phyloP scores from a whole-genome alignment of 2,329 filamentous ascomycete genomes.

The Colletotrichum tanaceti region DNA sequence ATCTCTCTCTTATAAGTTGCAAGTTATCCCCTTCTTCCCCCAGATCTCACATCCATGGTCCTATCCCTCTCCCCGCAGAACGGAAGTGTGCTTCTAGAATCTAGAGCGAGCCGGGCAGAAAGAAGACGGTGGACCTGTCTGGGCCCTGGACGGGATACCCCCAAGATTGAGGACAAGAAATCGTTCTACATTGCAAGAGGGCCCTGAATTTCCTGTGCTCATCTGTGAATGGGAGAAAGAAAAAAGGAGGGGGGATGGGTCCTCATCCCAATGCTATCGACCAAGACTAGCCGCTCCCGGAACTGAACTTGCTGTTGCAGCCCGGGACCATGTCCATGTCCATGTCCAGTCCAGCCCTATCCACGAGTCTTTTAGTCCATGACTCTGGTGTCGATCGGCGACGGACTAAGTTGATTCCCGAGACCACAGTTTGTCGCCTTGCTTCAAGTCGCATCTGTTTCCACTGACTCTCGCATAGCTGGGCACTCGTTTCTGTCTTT shows the following conservation, averaged over 20 bases:
- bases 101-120: no score
- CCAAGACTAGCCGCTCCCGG: not conserved
- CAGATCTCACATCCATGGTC: constrained; percentile 10
- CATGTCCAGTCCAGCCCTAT: no score
- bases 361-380: not conserved
- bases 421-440: no score
- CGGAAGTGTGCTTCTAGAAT: not conserved
- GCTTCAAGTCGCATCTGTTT: not conserved
- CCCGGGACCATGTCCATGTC: no score
- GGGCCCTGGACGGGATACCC: constrained; percentile 8
- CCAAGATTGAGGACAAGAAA: not conserved
- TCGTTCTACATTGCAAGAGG: not conserved
- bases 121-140: not conserved
- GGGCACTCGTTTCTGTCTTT: no score
- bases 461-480: no score
- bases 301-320: not conserved
- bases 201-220: not conserved
- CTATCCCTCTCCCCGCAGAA: constrained; percentile 25
- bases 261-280: not conserved
- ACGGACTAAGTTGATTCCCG: not conserved
- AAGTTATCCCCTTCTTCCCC: not conserved
- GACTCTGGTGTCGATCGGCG: no score
- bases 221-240: not conserved
- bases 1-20: no score
- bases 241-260: not conserved